phyloP scores from a whole-genome alignment of 371 early-diverging fungal species.

The Rhizopus delemar region DNA sequence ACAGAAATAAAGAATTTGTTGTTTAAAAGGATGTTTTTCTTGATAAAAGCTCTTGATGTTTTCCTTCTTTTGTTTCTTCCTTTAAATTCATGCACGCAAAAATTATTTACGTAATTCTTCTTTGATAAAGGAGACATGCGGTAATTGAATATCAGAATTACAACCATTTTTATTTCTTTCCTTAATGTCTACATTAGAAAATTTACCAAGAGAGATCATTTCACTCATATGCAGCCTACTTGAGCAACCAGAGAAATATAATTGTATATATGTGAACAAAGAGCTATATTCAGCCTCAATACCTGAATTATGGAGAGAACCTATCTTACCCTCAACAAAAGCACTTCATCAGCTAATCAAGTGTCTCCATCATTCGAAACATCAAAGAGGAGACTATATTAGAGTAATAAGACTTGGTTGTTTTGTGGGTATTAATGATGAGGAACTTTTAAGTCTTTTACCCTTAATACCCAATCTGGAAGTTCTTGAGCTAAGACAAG shows the following conservation, averaged over 20 bases:
- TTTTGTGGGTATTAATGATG: slow-evolving; percentile 25
- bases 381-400: slow-evolving; percentile 26
- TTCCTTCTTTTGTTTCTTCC: neutral
- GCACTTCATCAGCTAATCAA: slow-evolving; percentile 21
- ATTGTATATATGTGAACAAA: slow-evolving; percentile 24
- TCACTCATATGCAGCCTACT: slow-evolving; percentile 25
- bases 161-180: neutral
- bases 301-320: slow-evolving; percentile 32
- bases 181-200: slow-evolving; percentile 19
- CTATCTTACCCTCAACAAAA: slow-evolving; percentile 5
- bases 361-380: slow-evolving; percentile 18
- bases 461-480: slow-evolving; percentile 38
- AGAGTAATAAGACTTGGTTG: slow-evolving; percentile 15
- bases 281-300: slow-evolving; percentile 27
- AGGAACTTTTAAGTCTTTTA: slow-evolving; percentile 25
- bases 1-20: too few species aligned
- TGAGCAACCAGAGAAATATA: slow-evolving; percentile 26
- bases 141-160: neutral
- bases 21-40: too few species aligned
- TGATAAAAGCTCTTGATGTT: neutral
- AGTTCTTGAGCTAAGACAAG: slow-evolving; percentile 25
- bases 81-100: neutral
- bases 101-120: neutral
- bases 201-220: slow-evolving; percentile 27
- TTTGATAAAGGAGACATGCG: too few species aligned